phyloP scores from a whole-genome alignment of 164 flowering plant genomes.

The Magnolia kwangsiensis region DNA sequence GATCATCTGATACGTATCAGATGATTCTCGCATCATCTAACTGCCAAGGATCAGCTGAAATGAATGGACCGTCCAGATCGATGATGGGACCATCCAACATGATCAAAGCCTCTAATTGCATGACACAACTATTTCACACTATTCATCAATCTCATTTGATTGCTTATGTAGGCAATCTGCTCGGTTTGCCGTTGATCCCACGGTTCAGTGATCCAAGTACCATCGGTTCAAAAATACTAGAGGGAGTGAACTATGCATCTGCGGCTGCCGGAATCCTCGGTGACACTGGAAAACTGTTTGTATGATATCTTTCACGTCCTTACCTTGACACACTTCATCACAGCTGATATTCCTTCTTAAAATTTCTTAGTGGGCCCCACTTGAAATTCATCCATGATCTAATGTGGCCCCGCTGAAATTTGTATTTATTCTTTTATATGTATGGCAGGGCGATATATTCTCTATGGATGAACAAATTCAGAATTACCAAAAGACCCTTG shows the following conservation, averaged over 20 bases:
- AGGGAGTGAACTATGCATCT: conserved; percentile 20
- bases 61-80: no score
- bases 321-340: neutral
- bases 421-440: no score
- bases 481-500: conserved; percentile 2
- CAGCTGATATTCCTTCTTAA: no score
- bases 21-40: no score
- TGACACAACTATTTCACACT: no score
- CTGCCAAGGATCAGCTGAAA: no score
- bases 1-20: no score
- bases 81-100: no score
- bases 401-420: neutral
- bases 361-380: no score
- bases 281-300: neutral
- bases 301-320: neutral
- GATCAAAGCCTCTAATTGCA: no score
- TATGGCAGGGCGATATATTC: neutral
- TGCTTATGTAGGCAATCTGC: conserved; percentile 5
- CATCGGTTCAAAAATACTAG: conserved; percentile 8
- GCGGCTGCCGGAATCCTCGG: conserved; percentile 17
- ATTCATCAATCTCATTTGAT: no score
- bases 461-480: conserved; percentile 13
- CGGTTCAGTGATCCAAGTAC: conserved; percentile 11
- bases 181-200: conserved; percentile 11
- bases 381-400: conserved; percentile 2